Conservation (phyloP, 1,139 yeast species). For the Candida labiduridarum region DNA sequence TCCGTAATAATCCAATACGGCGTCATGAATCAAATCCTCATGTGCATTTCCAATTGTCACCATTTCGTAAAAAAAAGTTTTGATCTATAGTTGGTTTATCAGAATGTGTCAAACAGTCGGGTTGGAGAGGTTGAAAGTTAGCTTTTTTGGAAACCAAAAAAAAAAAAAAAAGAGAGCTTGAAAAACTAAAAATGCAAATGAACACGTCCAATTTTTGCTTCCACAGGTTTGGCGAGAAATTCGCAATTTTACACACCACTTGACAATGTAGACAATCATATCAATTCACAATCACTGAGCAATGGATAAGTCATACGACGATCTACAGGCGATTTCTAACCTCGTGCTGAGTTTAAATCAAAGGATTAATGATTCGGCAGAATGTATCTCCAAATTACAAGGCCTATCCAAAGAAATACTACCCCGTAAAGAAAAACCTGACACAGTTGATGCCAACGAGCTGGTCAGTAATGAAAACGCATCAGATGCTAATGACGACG, state of each 20-base stretch:
- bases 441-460: not conserved
- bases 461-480: not conserved
- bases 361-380: conserved; percentile 25
- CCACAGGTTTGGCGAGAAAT: not conserved
- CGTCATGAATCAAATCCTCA: conserved; percentile 93
- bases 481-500: conserved; percentile 3
- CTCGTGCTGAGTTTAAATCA: conserved; percentile 24
- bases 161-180: not conserved
- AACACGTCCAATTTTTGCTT: conserved; percentile 2
- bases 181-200: conserved; percentile 1
- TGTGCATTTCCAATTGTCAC: conserved; percentile 81
- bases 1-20: conserved; percentile 94
- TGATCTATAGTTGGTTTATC: not conserved
- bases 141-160: conserved; percentile 1
- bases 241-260: conserved; percentile 3
- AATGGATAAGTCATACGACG: conserved; percentile 30
- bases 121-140: not conserved
- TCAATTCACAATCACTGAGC: not conserved
- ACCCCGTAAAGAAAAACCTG: conserved; percentile 18
- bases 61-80: conserved; percentile 29
- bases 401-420: conserved; percentile 24
- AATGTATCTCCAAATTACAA: conserved; percentile 24
- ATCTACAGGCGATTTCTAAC: conserved; percentile 23
- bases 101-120: not conserved
- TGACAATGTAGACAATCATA: not conserved